A percentile compares a stretch with the other conserved stretches of the same genome.
Evolutionary conservation across 148 eudicot species (phyloP).

Genomic region (Rhododendron ovatum): DNA sequence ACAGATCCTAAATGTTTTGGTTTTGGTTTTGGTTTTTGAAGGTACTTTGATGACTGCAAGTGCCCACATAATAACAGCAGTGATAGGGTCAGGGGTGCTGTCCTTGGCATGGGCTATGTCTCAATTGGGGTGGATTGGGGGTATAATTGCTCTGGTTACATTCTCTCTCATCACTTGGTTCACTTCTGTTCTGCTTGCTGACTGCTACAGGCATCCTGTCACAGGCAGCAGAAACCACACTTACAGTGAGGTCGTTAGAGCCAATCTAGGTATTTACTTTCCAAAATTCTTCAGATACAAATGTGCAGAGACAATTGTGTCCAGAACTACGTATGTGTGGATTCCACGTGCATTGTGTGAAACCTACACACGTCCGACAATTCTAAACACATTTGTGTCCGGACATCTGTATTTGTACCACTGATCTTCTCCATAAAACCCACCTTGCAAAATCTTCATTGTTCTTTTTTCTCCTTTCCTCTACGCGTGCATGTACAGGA

Average conservation of each 20-base stretch:
- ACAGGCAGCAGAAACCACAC: constrained; percentile 43
- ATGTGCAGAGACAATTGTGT: background rate
- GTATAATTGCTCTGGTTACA: constrained; percentile 28
- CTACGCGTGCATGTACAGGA: constrained; percentile 24
- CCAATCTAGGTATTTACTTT: constrained; percentile 38
- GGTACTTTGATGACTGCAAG: constrained; percentile 49
- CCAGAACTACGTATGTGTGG: background rate
- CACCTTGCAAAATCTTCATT: background rate
- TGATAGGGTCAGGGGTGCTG: constrained; percentile 60
- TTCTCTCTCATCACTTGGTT: constrained; percentile 44
- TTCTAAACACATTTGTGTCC: background rate
- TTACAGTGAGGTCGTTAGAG: constrained; percentile 41
- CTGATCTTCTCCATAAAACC: background rate
- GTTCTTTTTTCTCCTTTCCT: background rate
- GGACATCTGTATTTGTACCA: background rate
- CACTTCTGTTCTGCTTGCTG: constrained; percentile 50
- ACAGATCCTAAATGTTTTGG: background rate
- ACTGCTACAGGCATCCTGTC: constrained; percentile 34
- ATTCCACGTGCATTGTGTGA: background rate
- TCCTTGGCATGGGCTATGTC: constrained; percentile 69
- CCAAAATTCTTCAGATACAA: background rate
- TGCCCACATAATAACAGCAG: constrained; percentile 61
- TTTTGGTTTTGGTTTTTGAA: background rate
- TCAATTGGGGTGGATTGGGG: constrained; percentile 67
- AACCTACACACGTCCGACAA: background rate